phyloP scores from a whole-genome alignment of 2,329 filamentous ascomycete genomes.

The Ophiostoma tasmaniense region DNA sequence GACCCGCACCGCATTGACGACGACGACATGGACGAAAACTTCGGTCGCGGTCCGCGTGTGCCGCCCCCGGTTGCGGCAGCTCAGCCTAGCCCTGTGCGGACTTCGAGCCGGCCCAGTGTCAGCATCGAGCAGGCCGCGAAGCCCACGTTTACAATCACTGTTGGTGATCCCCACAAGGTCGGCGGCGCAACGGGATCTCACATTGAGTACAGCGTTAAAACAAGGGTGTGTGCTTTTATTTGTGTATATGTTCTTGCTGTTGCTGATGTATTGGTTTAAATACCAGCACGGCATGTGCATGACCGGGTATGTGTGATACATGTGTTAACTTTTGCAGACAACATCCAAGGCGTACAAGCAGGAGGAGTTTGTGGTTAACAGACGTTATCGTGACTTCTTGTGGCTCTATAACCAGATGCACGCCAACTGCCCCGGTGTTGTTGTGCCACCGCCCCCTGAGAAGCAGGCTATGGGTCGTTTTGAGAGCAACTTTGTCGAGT shows the following conservation, averaged over 20 bases:
- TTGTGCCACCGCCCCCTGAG: conserved; percentile 91
- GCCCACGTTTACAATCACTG: conserved; percentile 79
- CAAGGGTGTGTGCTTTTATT: conserved; percentile 53
- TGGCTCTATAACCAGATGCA: conserved; percentile 97
- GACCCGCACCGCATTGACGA: conserved; percentile 62
- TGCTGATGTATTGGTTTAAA: neutral
- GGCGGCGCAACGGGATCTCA: conserved; percentile 94
- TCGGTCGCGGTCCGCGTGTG: conserved; percentile 47
- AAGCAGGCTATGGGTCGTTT: conserved; percentile 97
- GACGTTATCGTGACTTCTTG: conserved; percentile 90
- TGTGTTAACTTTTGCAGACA: conserved; percentile 48
- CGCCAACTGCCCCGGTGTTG: conserved; percentile 86
- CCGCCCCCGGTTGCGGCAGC: conserved; percentile 58
- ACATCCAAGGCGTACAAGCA: conserved; percentile 93
- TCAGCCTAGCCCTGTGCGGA: conserved; percentile 42
- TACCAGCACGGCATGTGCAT: neutral
- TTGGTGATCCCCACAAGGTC: conserved; percentile 96
- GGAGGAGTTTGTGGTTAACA: conserved; percentile 84
- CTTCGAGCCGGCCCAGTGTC: conserved; percentile 63
- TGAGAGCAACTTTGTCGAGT: conserved; percentile 94
- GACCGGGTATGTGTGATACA: neutral
- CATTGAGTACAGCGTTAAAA: conserved; percentile 93
- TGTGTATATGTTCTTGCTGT: neutral
- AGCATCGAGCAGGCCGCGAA: conserved; percentile 90
- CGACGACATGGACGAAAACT: conserved; percentile 54